These are phyloP conservation scores for Venturiaceae sp. DNA, from an alignment of 2,329 filamentous ascomycete species.

Conservation along the genomic window DNA sequence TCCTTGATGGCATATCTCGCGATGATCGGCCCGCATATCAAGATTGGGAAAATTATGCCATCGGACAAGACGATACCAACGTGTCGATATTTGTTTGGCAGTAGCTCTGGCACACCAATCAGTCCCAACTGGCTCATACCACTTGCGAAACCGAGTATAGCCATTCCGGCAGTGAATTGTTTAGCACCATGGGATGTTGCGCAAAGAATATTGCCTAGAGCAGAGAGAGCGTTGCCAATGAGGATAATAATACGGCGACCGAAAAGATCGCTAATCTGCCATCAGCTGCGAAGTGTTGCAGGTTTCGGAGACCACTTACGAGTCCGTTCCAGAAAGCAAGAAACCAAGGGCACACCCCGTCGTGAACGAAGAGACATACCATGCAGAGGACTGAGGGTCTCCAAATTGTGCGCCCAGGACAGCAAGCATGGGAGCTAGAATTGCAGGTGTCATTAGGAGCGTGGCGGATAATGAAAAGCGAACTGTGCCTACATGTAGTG, in stretches of 20 bases:
- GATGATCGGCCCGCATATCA: constrained; percentile 9
- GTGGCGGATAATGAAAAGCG: too few relatives aligned
- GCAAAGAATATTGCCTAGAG: constrained; percentile 9
- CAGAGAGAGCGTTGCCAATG: constrained; percentile 8
- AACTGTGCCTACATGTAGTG: too few relatives aligned
- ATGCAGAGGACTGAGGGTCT: too few relatives aligned
- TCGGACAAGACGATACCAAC: constrained; percentile 14
- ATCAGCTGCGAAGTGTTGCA: too few relatives aligned
- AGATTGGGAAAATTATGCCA: constrained; percentile 6
- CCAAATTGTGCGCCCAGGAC: too few relatives aligned
- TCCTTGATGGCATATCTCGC: constrained; percentile 10
- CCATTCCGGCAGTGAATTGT: constrained; percentile 3
- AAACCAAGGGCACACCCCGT: constrained; percentile 7
- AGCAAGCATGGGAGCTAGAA: too few relatives aligned
- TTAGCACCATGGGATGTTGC: constrained; percentile 9
- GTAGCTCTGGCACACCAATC: constrained; percentile 15
- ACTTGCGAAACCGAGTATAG: not conserved
- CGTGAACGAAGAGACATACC: constrained; percentile 7
- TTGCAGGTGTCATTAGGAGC: too few relatives aligned
- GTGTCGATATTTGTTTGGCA: constrained; percentile 17
- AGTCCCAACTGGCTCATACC: constrained; percentile 10
- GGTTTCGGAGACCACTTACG: too few relatives aligned
- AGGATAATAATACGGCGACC: constrained; percentile 11
- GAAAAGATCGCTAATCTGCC: constrained; percentile 12
- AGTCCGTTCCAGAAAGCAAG: constrained; percentile 6